phyloP scores from a whole-genome alignment of 108 stramenopile genomes.

The Chaetoceros muelleri region DNA sequence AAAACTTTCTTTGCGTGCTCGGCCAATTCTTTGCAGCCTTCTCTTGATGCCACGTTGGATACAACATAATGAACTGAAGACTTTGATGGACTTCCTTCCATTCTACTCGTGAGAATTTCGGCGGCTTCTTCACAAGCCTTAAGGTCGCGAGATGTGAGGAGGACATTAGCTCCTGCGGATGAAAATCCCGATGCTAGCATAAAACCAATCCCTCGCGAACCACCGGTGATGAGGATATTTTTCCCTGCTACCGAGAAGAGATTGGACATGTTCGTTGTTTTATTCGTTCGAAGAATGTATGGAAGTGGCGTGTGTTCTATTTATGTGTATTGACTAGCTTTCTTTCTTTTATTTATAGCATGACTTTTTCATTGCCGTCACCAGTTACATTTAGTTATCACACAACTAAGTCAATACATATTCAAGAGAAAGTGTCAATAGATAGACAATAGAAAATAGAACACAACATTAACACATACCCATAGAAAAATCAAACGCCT shows the following conservation, averaged over 20 bases:
- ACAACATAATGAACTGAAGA: conserved; percentile 37
- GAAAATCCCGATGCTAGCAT: conserved; percentile 84
- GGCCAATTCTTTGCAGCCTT: conserved; percentile 73
- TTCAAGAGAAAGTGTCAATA: too few relatives aligned
- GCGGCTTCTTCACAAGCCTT: conserved; percentile 63
- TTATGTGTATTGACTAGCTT: too few relatives aligned
- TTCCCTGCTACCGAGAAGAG: conserved; percentile 54
- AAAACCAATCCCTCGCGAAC: conserved; percentile 79
- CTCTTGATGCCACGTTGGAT: conserved; percentile 67
- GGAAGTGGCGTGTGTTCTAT: too few relatives aligned
- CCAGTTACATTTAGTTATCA: too few relatives aligned
- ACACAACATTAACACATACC: too few relatives aligned
- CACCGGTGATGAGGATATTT: conserved; percentile 88
- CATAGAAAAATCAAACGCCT: too few relatives aligned
- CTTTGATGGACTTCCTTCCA: background rate
- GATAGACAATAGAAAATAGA: too few relatives aligned
- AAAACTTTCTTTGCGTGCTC: conserved; percentile 41
- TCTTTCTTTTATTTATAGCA: too few relatives aligned
- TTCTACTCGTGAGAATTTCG: conserved; percentile 15
- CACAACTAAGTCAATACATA: too few relatives aligned
- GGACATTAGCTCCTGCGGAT: conserved; percentile 55
- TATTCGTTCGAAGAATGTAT: background rate
- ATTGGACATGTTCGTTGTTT: background rate
- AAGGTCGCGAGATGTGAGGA: conserved; percentile 70
- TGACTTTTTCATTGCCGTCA: too few relatives aligned